A percentile compares a stretch with the other conserved stretches of the same genome.
phyloP scores from a whole-genome alignment of 1,139 yeast genomes.

The Kodamaea ohmeri region DNA sequence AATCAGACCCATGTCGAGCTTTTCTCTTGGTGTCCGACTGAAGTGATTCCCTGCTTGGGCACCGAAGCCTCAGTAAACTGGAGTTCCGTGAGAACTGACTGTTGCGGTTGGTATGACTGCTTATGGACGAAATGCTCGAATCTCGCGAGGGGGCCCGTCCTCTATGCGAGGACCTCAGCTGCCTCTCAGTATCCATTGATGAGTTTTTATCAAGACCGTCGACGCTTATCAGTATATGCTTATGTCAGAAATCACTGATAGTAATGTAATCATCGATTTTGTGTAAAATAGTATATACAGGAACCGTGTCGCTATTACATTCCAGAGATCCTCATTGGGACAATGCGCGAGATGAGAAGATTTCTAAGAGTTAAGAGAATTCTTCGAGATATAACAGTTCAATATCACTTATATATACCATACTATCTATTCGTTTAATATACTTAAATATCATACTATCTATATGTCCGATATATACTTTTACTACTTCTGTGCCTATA shows the following conservation, averaged over 20 bases:
- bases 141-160: slow-evolving; percentile 4
- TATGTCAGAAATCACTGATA: slow-evolving; percentile 3
- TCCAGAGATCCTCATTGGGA: too few species aligned
- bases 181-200: slow-evolving; percentile 8
- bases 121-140: slow-evolving; percentile 9
- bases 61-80: slow-evolving; percentile 2
- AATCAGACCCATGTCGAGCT: slow-evolving; percentile 5
- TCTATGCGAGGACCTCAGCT: slow-evolving; percentile 9
- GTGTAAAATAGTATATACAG: too few species aligned
- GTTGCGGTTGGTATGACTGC: slow-evolving; percentile 7
- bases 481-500: too few species aligned
- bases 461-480: too few species aligned
- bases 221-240: slow-evolving; percentile 6
- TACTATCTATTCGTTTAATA: too few species aligned
- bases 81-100: slow-evolving; percentile 4
- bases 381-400: too few species aligned
- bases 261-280: slow-evolving; percentile 1
- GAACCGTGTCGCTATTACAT: too few species aligned
- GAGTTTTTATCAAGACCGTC: slow-evolving; percentile 4
- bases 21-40: slow-evolving; percentile 3
- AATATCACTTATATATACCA: too few species aligned
- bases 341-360: too few species aligned
- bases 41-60: slow-evolving; percentile 5
- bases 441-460: too few species aligned
- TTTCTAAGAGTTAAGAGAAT: too few species aligned